Evolutionary conservation across 768 basidiomycete species (phyloP), one percentile per base, ranked within the genome.

Genomic region (Crassisporium funariophilum): DNA sequence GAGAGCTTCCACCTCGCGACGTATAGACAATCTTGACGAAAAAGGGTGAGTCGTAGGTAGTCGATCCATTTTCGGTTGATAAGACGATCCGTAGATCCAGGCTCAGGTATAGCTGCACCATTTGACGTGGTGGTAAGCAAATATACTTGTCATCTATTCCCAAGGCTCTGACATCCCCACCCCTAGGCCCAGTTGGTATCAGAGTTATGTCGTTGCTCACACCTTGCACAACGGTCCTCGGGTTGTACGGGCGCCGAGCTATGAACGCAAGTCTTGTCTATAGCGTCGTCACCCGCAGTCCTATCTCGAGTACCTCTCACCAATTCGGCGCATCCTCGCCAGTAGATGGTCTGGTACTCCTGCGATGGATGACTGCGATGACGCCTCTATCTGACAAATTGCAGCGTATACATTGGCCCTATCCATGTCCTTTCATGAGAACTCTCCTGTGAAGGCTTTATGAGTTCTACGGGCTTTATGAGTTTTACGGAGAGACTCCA

Each of bases 361-460:
- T 84, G 83, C 83, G 83, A 84, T 84, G 82, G 83, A 84, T 83
- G 82, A 84, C 82, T 84, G 80, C 82, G 78, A 76, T 73, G 74
- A 70, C 69, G 80, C 74, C 79, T 69, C 72, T 40, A 31, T 10
- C 29, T n/a, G 29, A 31, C 29, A 31, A 10, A 31, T 31, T 31
- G 29, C 29, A 31, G 10, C 29, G 10, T n/a, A 10, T 31, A n/a
- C n/a, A 31, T 31, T n/a, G 5, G 29, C 29, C 29, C 29, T 31
- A 11, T n/a, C 11, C n/a, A 10, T 31, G 2, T 10, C 27, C 11
- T 31, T 31, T n/a, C 29, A 11, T 31, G 10, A 11, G 29, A 31
- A 11, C 10, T n/a, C 11, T 11, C 29, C 29, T n/a, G n/a, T n/a
- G n/a, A n/a, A n/a, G 29, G n/a, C n/a, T 31, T 31, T 10, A n/a